These are phyloP conservation scores for Chalaropsis thielavioides DNA, from an alignment of 2,329 filamentous ascomycete genomes.

Conservation along the genomic window DNA sequence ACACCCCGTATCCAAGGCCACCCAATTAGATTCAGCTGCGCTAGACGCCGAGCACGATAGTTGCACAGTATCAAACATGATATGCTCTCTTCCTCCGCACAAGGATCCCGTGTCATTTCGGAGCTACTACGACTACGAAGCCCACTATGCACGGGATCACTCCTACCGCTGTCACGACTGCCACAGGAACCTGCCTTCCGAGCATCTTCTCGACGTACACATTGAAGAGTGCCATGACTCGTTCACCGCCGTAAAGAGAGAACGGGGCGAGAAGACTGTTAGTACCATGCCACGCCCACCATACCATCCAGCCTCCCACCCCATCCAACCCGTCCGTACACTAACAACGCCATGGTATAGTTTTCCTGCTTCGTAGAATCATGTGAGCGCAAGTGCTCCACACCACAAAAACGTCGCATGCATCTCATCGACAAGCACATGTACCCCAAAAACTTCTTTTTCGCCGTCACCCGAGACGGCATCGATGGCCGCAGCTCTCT, in stretches of 20 bases:
- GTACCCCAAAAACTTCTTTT: constrained; percentile 82
- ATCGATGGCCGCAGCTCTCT: constrained; percentile 74
- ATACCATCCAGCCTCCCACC: background rate
- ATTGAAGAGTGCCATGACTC: constrained; percentile 87
- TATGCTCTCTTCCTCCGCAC: constrained; percentile 72
- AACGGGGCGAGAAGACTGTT: constrained; percentile 76
- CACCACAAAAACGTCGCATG: constrained; percentile 66
- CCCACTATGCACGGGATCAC: constrained; percentile 71
- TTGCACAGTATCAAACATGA: constrained; percentile 42
- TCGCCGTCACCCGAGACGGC: constrained; percentile 73
- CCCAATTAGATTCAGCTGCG: constrained; percentile 40
- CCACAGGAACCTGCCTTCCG: constrained; percentile 72
- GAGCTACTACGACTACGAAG: constrained; percentile 68
- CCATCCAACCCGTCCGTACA: too few species aligned
- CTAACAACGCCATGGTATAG: constrained; percentile 30
- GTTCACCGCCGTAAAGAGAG: constrained; percentile 54
- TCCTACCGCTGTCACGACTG: constrained; percentile 77
- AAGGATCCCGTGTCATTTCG: constrained; percentile 53
- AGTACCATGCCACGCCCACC: constrained; percentile 23
- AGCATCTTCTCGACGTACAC: constrained; percentile 66
- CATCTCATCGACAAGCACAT: constrained; percentile 91
- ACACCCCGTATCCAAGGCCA: constrained; percentile 34
- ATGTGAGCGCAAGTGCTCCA: constrained; percentile 73
- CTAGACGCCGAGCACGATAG: constrained; percentile 23
- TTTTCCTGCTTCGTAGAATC: constrained; percentile 82